These are phyloP conservation scores for Aspergillus fischeri DNA, from an alignment of 2,329 filamentous ascomycete genomes.

Conservation along the genomic window DNA sequence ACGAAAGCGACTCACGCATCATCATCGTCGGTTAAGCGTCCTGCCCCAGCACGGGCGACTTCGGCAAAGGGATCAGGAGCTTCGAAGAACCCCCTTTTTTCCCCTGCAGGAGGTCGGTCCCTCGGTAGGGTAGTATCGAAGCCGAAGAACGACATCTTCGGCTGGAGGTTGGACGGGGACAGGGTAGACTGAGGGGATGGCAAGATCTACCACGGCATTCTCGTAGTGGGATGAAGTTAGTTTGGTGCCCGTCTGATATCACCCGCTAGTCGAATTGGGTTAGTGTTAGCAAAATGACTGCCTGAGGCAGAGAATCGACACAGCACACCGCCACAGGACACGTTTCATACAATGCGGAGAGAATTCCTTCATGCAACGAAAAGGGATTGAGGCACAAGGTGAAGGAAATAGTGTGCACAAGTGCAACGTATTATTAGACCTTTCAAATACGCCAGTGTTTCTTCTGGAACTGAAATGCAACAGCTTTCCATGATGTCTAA, in stretches of 20 bases:
- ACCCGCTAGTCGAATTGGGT: constrained; percentile 12
- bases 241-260: constrained; percentile 17
- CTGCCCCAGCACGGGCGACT: constrained; percentile 57
- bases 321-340: background rate
- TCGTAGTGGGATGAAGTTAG: constrained; percentile 23
- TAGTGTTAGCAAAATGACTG: constrained; percentile 2
- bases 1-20: constrained; percentile 51
- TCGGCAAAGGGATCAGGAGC: constrained; percentile 86
- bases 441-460: background rate
- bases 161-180: constrained; percentile 11
- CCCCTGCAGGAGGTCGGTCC: constrained; percentile 63
- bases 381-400: background rate
- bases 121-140: constrained; percentile 68
- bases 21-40: constrained; percentile 51
- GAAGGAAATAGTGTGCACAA: background rate
- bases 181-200: constrained; percentile 11
- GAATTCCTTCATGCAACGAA: background rate
- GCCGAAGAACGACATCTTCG: constrained; percentile 83
- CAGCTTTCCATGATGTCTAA: background rate
- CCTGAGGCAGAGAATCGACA: constrained; percentile 10
- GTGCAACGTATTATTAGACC: background rate
- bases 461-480: background rate
- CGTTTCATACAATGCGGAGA: background rate
- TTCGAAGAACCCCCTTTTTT: constrained; percentile 70
- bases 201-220: constrained; percentile 16